Evolutionary conservation across 306 rosid species (phyloP).

Genomic region (Prunus padus): DNA sequence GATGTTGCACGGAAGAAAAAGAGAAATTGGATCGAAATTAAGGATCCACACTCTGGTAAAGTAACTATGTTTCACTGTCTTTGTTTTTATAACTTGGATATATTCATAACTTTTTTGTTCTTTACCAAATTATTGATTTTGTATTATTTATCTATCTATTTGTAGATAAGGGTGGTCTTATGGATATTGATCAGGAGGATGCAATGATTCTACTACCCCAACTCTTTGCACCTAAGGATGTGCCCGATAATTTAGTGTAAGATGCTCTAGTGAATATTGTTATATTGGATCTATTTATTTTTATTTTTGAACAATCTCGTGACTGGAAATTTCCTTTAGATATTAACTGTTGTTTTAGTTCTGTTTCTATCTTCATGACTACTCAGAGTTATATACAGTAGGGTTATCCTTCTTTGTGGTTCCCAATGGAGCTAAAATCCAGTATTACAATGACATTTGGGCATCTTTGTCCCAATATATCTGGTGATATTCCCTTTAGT

Average conservation of each 20-base stretch:
- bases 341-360: background rate
- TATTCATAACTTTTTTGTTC: background rate
- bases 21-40: conserved; percentile 59
- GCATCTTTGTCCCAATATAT: background rate
- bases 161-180: conserved; percentile 53
- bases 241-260: conserved; percentile 83
- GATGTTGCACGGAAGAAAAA: conserved; percentile 62
- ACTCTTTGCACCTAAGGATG: conserved; percentile 67
- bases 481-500: background rate
- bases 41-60: conserved; percentile 61
- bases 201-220: conserved; percentile 80
- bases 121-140: background rate
- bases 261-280: conserved; percentile 28
- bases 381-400: background rate
- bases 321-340: background rate
- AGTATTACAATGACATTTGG: background rate
- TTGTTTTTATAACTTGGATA: conserved; percentile 11
- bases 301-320: background rate
- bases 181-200: conserved; percentile 71
- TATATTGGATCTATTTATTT: background rate
- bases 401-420: background rate
- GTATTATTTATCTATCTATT: background rate
- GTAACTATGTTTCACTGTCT: conserved; percentile 24
- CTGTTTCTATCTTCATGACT: background rate
- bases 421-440: background rate